Evolutionary conservation across 2,329 filamentous ascomycete genomes (phyloP), one percentile per base, ranked within the genome.

Genomic region (Epichloe sibirici): DNA sequence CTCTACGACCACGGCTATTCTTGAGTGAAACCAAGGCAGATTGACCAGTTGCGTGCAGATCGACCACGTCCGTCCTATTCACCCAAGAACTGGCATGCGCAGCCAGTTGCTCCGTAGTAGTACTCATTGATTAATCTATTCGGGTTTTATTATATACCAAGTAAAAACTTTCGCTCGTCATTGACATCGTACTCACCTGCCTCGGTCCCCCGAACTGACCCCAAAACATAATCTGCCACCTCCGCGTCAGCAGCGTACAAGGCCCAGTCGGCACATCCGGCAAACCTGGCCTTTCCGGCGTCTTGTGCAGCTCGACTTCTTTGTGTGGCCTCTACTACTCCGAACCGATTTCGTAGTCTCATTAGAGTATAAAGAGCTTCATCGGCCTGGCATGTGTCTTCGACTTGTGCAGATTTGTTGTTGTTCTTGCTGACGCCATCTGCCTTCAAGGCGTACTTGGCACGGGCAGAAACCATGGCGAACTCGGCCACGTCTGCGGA

Each of bases 221-320:
- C 31, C 39, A 61, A 25, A 3, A 62, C 56, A 52, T 55, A 59
- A 5, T 55, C 50, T 17, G 63, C 62, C 44, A 58, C 58, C 25
- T 57, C 56, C 0, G 63, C 63, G 39, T 61, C 55, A 3, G 48
- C 49, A 3, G 63, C 63, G 43, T 58, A 66, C 7, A 55, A 35
- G 1, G 64, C 64, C 42, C 45, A 49, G 39, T 65, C 62, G 0
- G 63, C 58, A 40, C 56, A 61, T 2, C 59, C 62, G 11, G 63
- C 63, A 54, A 63, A 62, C 51, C 56, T 52, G 0, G 59, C 63
- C n/a, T 43, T 53, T 11, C 49, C 49, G 4, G 58, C 62, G 23
- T 59, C 49, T 6, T 58, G 59, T 4, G 57, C 57, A 1, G 54
- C 56, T 28, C 51, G 35, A 9, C 55, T 57, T 43, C 53, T 56